Percentiles rank a stretch among this genome's conserved stretches.
Conservation (phyloP, 139 green algal species). For the Coelastrella sp. region DNA sequence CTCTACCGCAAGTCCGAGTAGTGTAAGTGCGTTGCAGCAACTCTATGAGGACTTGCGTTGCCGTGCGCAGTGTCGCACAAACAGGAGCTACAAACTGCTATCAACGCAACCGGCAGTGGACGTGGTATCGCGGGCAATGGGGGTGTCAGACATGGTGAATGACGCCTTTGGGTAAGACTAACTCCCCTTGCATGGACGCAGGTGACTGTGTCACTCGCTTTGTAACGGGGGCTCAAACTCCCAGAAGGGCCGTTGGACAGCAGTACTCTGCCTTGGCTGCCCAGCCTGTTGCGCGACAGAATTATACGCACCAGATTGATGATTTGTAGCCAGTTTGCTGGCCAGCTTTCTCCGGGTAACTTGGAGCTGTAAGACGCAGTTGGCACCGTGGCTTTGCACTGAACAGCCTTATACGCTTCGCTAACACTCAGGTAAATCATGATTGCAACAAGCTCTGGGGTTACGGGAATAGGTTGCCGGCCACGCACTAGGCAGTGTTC, state of each 20-base stretch:
- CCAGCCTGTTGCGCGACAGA: not conserved
- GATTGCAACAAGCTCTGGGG: no score
- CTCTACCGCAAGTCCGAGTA: not conserved
- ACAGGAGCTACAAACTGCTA: conserved; percentile 2
- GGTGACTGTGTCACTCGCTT: conserved; percentile 5
- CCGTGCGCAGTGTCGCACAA: not conserved
- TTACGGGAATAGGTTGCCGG: not conserved
- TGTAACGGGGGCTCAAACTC: not conserved
- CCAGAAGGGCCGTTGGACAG: not conserved
- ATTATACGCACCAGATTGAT: no score
- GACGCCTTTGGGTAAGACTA: not conserved
- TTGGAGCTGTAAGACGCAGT: not conserved
- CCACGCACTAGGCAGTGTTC: not conserved
- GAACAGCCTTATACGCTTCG: not conserved
- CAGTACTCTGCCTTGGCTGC: not conserved
- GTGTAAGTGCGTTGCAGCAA: not conserved
- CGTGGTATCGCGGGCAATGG: not conserved
- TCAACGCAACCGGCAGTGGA: not conserved
- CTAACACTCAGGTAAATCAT: no score
- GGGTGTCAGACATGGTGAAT: not conserved
- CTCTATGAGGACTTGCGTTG: not conserved
- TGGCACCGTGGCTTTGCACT: not conserved
- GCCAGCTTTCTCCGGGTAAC: not conserved
- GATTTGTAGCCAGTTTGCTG: not conserved
- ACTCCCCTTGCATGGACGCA: not conserved